Evolutionary conservation across 1,284 basidiomycete genomes (phyloP).

Genomic region (Leccinum subspadiceum): DNA sequence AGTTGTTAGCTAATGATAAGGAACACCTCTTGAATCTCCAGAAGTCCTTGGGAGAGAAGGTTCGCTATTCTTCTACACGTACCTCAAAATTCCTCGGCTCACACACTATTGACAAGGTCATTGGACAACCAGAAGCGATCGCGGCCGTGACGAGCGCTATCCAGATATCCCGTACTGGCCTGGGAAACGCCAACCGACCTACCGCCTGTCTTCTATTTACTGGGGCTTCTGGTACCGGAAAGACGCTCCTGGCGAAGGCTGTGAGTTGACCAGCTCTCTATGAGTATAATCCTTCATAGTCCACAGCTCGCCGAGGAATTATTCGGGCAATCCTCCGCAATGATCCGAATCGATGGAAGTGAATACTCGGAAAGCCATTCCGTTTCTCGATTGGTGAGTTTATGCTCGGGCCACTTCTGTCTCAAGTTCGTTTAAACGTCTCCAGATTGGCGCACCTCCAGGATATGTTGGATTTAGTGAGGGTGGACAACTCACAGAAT

Average conservation of each 20-base stretch:
- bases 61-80: neutral
- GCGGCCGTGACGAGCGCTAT: conserved; percentile 9
- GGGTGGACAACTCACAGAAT: conserved; percentile 15
- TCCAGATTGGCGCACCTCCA: conserved; percentile 13
- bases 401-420: neutral
- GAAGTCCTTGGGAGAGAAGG: neutral
- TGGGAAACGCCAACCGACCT: conserved; percentile 11
- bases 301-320: conserved; percentile 12
- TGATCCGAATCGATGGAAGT: conserved; percentile 14
- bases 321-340: conserved; percentile 11
- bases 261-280: neutral
- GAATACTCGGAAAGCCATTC: conserved; percentile 12
- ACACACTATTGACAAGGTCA: conserved; percentile 5
- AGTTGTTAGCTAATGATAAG: conserved; percentile 9
- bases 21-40: conserved; percentile 3
- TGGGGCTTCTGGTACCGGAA: conserved; percentile 11
- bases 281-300: neutral
- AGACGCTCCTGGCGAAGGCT: conserved; percentile 10
- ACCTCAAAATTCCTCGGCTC: neutral
- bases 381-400: conserved; percentile 10
- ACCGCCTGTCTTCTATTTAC: conserved; percentile 11
- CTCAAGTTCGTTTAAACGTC: neutral
- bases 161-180: conserved; percentile 12
- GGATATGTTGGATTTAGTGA: conserved; percentile 13
- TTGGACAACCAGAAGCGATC: conserved; percentile 10